phyloP scores from a whole-genome alignment of 2,329 filamentous ascomycete species.

The Colletotrichum camelliae region DNA sequence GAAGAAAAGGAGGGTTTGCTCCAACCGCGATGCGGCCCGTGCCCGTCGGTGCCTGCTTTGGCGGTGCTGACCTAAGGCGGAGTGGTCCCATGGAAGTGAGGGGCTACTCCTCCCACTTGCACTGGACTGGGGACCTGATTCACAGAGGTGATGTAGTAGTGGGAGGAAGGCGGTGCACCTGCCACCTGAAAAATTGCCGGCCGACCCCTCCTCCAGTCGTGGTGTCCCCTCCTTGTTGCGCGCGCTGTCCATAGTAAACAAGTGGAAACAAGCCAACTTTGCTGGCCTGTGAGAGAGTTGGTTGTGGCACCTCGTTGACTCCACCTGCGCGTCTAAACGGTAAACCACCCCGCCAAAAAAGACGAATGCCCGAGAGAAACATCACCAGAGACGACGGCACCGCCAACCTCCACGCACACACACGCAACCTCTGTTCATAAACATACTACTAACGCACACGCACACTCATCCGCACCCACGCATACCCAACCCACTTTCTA shows the following conservation, averaged over 20 bases:
- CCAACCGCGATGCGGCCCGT: background rate
- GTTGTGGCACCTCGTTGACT: background rate
- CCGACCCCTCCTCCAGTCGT: background rate
- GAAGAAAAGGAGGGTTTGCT: slow-evolving; percentile 1
- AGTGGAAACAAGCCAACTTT: background rate
- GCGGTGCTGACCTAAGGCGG: background rate
- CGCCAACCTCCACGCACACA: slow-evolving; percentile 1
- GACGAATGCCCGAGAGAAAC: slow-evolving; percentile 3
- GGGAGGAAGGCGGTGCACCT: background rate
- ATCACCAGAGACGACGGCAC: slow-evolving; percentile 9
- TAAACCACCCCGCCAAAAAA: slow-evolving; percentile 21
- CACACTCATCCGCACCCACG: background rate
- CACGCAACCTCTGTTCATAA: background rate
- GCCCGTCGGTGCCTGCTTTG: background rate
- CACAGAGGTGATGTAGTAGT: background rate
- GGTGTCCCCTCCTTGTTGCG: background rate
- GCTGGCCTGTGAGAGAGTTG: slow-evolving; percentile 8
- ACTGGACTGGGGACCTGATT: background rate
- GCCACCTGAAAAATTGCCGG: slow-evolving; percentile 10
- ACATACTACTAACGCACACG: background rate
- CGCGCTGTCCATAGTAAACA: background rate
- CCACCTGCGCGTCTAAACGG: slow-evolving; percentile 15
- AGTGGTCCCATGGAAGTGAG: background rate
- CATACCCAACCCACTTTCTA: background rate
- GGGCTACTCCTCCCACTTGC: background rate